A percentile compares a stretch with the other conserved stretches of the same genome.
These are phyloP conservation scores for Globisporangium camurandrum DNA, from an alignment of 352 stramenopile species.

Conservation along the genomic window DNA sequence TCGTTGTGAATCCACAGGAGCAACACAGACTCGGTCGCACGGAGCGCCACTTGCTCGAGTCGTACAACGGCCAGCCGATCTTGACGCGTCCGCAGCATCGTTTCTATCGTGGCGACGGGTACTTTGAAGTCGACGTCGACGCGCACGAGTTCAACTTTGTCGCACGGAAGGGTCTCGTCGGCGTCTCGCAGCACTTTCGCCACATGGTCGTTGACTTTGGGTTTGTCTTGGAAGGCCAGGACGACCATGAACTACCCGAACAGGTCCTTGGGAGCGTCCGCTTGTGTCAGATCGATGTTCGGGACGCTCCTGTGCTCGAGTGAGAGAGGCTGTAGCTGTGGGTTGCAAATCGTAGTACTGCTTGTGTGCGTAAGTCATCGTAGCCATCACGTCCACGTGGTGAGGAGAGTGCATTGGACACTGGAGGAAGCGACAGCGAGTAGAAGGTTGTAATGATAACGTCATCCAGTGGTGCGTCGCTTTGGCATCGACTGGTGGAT, in stretches of 20 bases:
- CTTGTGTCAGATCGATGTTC: slow-evolving; percentile 71
- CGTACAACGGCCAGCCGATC: slow-evolving; percentile 79
- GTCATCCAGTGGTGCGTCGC: too few relatives aligned
- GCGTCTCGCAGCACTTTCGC: slow-evolving; percentile 63
- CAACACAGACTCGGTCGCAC: slow-evolving; percentile 62
- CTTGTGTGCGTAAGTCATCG: too few relatives aligned
- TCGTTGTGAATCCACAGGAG: slow-evolving; percentile 71
- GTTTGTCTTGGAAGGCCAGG: slow-evolving; percentile 73
- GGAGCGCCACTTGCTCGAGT: slow-evolving; percentile 68
- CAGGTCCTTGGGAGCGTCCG: slow-evolving; percentile 70
- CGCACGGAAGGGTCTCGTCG: slow-evolving; percentile 61
- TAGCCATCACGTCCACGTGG: too few relatives aligned
- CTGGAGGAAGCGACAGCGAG: too few relatives aligned
- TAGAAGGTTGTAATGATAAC: too few relatives aligned
- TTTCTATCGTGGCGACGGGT: slow-evolving; percentile 60
- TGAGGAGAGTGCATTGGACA: too few relatives aligned
- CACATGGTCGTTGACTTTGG: slow-evolving; percentile 84
- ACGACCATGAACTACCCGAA: slow-evolving; percentile 68
- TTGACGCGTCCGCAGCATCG: slow-evolving; percentile 71
- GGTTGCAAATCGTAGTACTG: too few relatives aligned
- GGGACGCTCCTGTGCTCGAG: slow-evolving; percentile 28
- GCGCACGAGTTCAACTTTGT: slow-evolving; percentile 83
- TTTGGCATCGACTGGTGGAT: too few relatives aligned
- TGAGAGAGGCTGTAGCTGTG: too few relatives aligned
- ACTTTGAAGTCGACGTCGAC: slow-evolving; percentile 82